Base-by-base conservation (phyloP, 1,139 yeast genomes). In the Magnusiomyces sp. region DNA sequence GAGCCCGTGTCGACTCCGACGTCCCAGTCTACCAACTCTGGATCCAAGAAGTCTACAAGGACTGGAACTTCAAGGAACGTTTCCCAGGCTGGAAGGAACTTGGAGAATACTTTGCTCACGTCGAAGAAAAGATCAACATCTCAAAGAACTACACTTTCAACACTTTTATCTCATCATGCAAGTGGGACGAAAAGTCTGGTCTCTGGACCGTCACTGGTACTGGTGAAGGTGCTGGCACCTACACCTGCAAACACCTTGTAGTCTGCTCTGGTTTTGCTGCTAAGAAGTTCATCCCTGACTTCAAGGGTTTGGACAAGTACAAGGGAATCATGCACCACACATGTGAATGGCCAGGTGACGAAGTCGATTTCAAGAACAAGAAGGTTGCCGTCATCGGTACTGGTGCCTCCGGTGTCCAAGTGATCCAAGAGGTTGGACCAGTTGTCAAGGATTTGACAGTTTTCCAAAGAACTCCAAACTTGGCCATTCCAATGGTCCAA, bases 1-100 rank as follows among this genome's bases (percentile, higher is more conserved):
- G 29, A 23, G 29, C 29, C 2, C 53, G 79, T 7, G 74, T 77
- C 60, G 79, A 79, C 37, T 70, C 74, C 34, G 77, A 74, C 58
- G 71, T 75, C 50, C 80, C 79, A 2, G 75, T 77, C 2, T 58
- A 73, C 38, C 75, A 76, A 72, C 74, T 75, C 53, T 69, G 74
- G 34, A 68, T 68, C 47, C 70, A 68, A 23, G 66, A 65, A 48
- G 74, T 74, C 56, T 73, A 70, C 55, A 62, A 62, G 38, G 69
- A 68, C 48, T 75, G 79, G 78, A 65, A 71, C 50, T 67, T 68
- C 52, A 51, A 71, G 20, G 71, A 72, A 47, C 51, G 55, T 29
- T 60, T 50, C 49, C 80, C 80, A 10, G 78, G 75, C 2, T 77
- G 75, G 59, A 66, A 64, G 52, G 79, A 75, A 23, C 29, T 23